A percentile compares a stretch with the other conserved stretches of the same genome.
These are phyloP conservation scores for Phellinidium pouzarii DNA, from an alignment of 1,284 basidiomycete species.

Conservation along the genomic window DNA sequence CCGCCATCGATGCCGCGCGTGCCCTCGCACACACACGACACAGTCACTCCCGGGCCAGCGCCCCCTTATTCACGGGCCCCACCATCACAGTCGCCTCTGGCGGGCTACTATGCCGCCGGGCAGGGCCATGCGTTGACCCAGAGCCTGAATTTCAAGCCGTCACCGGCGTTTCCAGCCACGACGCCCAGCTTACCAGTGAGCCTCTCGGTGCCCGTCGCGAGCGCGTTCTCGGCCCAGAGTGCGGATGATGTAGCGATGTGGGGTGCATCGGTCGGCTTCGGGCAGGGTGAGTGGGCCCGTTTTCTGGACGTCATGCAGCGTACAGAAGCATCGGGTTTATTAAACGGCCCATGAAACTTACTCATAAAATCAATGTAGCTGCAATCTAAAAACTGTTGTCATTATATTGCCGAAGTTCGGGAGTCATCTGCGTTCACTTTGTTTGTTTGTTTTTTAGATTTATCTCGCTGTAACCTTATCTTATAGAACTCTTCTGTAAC, in stretches of 20 bases:
- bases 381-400: too few relatives aligned
- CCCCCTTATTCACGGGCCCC: constrained; percentile 11
- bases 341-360: background rate
- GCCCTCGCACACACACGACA: constrained; percentile 31
- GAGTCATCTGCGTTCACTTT: too few relatives aligned
- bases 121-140: background rate
- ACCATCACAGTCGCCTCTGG: constrained; percentile 13
- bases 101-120: constrained; percentile 6
- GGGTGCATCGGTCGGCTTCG: constrained; percentile 36
- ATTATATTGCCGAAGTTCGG: too few relatives aligned
- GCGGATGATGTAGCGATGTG: constrained; percentile 34
- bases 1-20: background rate
- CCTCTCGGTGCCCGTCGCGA: background rate
- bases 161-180: background rate
- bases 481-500: too few relatives aligned
- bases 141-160: background rate
- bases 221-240: constrained; percentile 20
- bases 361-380: too few relatives aligned
- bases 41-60: constrained; percentile 16
- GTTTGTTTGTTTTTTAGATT: too few relatives aligned
- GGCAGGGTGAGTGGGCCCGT: constrained; percentile 35
- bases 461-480: too few relatives aligned
- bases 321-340: constrained; percentile 24
- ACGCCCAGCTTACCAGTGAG: background rate
- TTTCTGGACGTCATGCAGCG: constrained; percentile 42